Evolutionary conservation across 345 rosid genomes (phyloP).

Genomic region (Populus euphratica): DNA sequence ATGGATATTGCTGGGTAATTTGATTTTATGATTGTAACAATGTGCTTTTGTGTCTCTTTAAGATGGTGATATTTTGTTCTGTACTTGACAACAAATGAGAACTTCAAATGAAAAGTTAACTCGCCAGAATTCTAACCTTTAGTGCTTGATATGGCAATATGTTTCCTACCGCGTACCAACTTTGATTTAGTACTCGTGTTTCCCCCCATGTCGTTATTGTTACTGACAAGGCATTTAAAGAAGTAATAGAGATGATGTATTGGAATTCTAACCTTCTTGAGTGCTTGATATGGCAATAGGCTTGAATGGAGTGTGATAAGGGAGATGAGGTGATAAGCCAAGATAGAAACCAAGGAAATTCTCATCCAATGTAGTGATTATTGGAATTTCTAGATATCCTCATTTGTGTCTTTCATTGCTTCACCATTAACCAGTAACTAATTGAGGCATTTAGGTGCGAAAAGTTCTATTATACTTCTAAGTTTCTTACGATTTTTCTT

Average conservation of each 20-base stretch:
- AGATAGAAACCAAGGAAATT: not conserved
- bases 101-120: conserved; percentile 6
- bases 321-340: not conserved
- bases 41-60: conserved; percentile 16
- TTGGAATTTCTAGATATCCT: not conserved
- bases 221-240: not conserved
- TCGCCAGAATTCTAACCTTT: conserved; percentile 12
- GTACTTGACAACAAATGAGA: conserved; percentile 19
- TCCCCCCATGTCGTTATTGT: not conserved
- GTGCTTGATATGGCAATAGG: not conserved
- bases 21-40: conserved; percentile 18
- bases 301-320: not conserved
- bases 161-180: not conserved
- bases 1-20: conserved; percentile 25
- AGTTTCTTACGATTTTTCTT: no score
- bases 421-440: not conserved
- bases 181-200: not conserved
- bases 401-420: not conserved
- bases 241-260: not conserved
- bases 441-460: not conserved
- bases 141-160: not conserved
- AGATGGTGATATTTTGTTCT: conserved; percentile 22
- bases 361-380: not conserved
- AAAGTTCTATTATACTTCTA: not conserved
- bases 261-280: no score